A percentile compares a stretch with the other conserved stretches of the same genome.
phyloP scores from a whole-genome alignment of 768 basidiomycete genomes.

The Phaffia australis region DNA sequence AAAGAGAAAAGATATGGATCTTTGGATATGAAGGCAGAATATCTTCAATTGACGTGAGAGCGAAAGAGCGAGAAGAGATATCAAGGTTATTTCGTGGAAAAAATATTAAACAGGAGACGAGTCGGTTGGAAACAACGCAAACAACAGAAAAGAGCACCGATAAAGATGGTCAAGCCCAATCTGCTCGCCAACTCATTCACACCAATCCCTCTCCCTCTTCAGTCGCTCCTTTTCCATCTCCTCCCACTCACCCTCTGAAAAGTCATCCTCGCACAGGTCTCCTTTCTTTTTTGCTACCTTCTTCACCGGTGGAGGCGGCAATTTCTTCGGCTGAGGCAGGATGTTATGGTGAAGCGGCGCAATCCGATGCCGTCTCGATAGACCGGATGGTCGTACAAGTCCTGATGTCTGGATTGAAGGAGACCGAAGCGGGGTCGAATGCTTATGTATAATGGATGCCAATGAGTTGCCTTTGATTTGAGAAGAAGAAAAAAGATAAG shows the following conservation, averaged over 20 bases:
- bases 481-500: too few species aligned
- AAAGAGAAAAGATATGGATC: too few species aligned
- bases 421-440: too few species aligned
- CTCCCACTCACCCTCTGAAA: slow-evolving; percentile 24
- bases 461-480: too few species aligned
- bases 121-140: not conserved
- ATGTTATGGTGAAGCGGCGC: slow-evolving; percentile 11
- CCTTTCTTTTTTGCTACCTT: slow-evolving; percentile 16
- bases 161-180: not conserved
- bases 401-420: too few species aligned
- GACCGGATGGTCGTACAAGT: slow-evolving; percentile 1
- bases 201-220: slow-evolving; percentile 17
- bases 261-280: slow-evolving; percentile 14
- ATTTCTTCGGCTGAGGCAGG: slow-evolving; percentile 13
- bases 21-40: too few species aligned
- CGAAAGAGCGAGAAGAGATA: too few species aligned
- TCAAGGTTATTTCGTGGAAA: not conserved
- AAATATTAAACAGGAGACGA: not conserved
- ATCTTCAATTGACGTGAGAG: too few species aligned
- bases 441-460: too few species aligned
- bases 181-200: slow-evolving; percentile 2
- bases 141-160: too few species aligned
- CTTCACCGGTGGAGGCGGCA: slow-evolving; percentile 16
- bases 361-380: slow-evolving; percentile 7
- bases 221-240: slow-evolving; percentile 20